Evolutionary conservation across 78 protist species (phyloP).

Genomic region (Bigelowiella natans): DNA sequence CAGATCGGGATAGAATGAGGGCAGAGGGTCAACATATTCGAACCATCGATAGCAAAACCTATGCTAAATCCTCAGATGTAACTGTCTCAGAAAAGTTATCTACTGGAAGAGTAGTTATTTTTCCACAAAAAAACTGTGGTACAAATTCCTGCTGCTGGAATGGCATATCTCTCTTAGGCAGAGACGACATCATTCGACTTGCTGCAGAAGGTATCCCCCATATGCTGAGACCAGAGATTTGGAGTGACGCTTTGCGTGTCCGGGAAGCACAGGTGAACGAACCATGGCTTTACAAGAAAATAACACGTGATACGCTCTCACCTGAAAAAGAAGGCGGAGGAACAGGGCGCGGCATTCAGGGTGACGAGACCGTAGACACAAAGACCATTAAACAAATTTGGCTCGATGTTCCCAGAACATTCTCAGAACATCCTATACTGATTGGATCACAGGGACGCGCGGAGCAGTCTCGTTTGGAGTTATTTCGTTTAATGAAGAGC

Average conservation of each 20-base stretch:
- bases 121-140: too few species aligned
- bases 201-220: neutral
- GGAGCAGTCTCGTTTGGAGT: neutral
- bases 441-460: neutral
- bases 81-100: too few species aligned
- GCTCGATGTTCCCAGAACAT: neutral
- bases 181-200: neutral
- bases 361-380: neutral
- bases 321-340: neutral
- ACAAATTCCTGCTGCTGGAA: too few species aligned
- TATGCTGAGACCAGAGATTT: neutral
- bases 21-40: too few species aligned
- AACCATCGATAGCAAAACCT: too few species aligned
- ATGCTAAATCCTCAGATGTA: too few species aligned
- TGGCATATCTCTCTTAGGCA: too few species aligned
- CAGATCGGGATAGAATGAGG: too few species aligned
- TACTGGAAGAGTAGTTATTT: too few species aligned
- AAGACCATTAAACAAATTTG: neutral
- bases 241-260: neutral
- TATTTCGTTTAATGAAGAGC: neutral
- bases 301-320: neutral
- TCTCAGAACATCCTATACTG: neutral
- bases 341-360: neutral
- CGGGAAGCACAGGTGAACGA: neutral
- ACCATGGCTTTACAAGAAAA: too few species aligned